Evolutionary conservation across 805 yeast genomes (phyloP).

Genomic region (Spencermartinsiella europaea): DNA sequence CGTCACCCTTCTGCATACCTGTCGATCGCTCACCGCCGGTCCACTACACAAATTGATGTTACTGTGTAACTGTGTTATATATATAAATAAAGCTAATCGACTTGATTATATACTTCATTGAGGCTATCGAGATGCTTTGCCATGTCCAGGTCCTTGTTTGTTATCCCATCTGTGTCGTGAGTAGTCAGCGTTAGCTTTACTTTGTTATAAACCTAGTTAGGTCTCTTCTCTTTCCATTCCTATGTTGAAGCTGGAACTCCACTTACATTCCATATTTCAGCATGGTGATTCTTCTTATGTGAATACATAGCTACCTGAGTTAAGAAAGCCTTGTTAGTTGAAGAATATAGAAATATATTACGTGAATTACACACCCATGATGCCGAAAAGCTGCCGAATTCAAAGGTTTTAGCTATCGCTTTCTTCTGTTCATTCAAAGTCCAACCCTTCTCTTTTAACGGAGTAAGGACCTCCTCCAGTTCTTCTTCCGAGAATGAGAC

Average conservation of each 20-base stretch:
- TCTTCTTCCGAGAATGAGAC: not conserved
- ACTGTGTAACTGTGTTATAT: too few relatives aligned
- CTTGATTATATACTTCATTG: too few relatives aligned
- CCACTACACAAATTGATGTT: too few relatives aligned
- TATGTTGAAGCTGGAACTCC: too few relatives aligned
- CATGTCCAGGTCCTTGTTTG: constrained; percentile 16
- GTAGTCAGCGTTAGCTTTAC: constrained; percentile 20
- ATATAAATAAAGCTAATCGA: too few relatives aligned
- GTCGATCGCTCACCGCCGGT: too few relatives aligned
- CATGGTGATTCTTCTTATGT: constrained; percentile 23
- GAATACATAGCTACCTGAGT: constrained; percentile 23
- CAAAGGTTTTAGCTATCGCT: not conserved
- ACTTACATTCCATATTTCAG: constrained; percentile 20
- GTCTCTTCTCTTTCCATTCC: constrained; percentile 14
- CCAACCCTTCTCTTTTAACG: not conserved
- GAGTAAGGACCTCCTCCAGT: not conserved
- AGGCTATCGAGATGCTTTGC: constrained; percentile 17
- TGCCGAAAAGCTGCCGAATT: not conserved
- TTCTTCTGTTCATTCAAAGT: not conserved
- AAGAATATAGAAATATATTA: too few relatives aligned
- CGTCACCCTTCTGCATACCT: too few relatives aligned
- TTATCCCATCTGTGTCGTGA: constrained; percentile 16
- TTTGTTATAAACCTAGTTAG: constrained; percentile 15
- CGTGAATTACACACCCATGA: not conserved
- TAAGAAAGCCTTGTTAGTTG: constrained; percentile 18